Evolutionary conservation across 345 rosid genomes (phyloP), one percentile per base, ranked within the genome.

Genomic region (Rhizophora mangle): DNA sequence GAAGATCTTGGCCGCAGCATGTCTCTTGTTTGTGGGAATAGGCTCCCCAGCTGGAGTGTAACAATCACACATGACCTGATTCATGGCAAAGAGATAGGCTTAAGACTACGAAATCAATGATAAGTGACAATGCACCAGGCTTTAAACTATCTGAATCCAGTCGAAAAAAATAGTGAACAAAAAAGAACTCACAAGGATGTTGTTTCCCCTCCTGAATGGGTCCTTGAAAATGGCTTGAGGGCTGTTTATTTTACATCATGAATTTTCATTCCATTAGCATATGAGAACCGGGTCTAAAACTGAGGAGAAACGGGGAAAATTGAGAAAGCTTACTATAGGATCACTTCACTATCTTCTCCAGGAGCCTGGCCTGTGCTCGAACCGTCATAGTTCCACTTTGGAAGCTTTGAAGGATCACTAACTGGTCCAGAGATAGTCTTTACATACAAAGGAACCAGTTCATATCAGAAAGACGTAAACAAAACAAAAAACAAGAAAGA

Each of bases 221-320:
- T 94, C 97, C 77, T 64, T 91, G 85, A 88, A 94, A 72, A 94
- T 89, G 5, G 98, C 97, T 79, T 94, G 98, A 69, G 98, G 98
- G 68, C 98, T 93, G 79, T 78, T 63, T 34, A 31, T 68, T 62
- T 56, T n/a, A 60, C 69, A 47, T 24, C 24, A 70, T 15, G 49
- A 76, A 34, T 27, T 68, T 27, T 47, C 60, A 31, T 0, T 21
- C 46, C 18, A 62, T 52, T 55, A 70, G 49, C 18, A 39, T 58
- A 4, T 10, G 30, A 9, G 26, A 34, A 34, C 37, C 9, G 0
- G 8, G 37, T 34, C 9, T 8, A 34, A 34, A 34, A 34, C 37
- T 34, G 37, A 34, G 7, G 6, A 10, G 43, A 54, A 7, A 2
- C 24, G 20, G 60, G 9, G 26, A 62, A 26, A 3, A 0, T 9